phyloP scores from a whole-genome alignment of 2,329 filamentous ascomycete genomes.

The Didymella keratinophila region DNA sequence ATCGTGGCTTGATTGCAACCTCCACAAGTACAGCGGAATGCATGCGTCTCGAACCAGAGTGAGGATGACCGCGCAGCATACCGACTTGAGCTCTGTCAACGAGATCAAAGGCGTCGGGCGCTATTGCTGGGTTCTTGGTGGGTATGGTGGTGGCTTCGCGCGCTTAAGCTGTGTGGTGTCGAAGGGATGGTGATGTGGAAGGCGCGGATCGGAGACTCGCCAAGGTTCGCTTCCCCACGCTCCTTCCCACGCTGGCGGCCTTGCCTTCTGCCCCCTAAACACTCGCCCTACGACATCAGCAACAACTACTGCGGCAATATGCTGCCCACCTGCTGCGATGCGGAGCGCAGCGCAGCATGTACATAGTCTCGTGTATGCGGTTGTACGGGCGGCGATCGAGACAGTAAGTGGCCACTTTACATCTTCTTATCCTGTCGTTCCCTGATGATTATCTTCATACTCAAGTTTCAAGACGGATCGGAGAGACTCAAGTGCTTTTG shows the following conservation, averaged over 20 bases:
- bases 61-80: too few relatives aligned
- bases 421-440: neutral
- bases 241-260: conserved; percentile 6
- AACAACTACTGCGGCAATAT: neutral
- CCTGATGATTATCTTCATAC: conserved; percentile 37
- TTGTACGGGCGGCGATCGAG: neutral
- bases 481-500: conserved; percentile 41
- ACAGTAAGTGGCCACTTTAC: conserved; percentile 2
- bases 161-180: too few relatives aligned
- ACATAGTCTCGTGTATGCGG: neutral
- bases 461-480: conserved; percentile 50
- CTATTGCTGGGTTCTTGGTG: too few relatives aligned
- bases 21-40: too few relatives aligned
- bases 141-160: too few relatives aligned
- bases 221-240: conserved; percentile 16
- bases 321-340: neutral
- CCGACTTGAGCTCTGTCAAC: too few relatives aligned
- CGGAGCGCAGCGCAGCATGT: neutral
- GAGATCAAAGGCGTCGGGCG: too few relatives aligned
- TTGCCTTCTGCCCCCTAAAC: neutral
- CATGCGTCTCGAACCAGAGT: too few relatives aligned
- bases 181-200: neutral
- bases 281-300: neutral
- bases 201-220: neutral
- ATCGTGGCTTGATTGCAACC: too few relatives aligned